A percentile compares a stretch with the other conserved stretches of the same genome.
Evolutionary conservation across 768 basidiomycete species (phyloP).

Genomic region (Jaapia argillacea): DNA sequence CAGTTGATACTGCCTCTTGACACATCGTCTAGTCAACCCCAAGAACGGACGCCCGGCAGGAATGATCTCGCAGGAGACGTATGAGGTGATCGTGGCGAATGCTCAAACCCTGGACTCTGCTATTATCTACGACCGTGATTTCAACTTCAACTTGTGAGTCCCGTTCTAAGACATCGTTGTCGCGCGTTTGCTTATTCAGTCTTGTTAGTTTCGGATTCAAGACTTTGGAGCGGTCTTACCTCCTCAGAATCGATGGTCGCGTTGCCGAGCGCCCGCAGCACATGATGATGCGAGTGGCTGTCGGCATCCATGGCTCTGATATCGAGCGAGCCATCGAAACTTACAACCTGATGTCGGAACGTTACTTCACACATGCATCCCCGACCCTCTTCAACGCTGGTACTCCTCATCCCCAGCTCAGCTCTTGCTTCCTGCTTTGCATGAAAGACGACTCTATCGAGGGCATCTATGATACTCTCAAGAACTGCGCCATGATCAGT

Average conservation of each 20-base stretch:
- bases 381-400: slow-evolving; percentile 98
- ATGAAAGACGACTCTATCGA: slow-evolving; percentile 99
- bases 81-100: slow-evolving; percentile 72
- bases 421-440: slow-evolving; percentile 93
- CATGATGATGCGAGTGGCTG: slow-evolving; percentile 99
- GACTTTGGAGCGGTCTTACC: slow-evolving; percentile 95
- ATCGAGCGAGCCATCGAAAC: slow-evolving; percentile 87
- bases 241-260: slow-evolving; percentile 87
- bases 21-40: slow-evolving; percentile 61
- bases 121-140: slow-evolving; percentile 97
- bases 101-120: slow-evolving; percentile 82
- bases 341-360: slow-evolving; percentile 93
- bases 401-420: slow-evolving; percentile 89
- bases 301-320: slow-evolving; percentile 89
- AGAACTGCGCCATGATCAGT: slow-evolving; percentile 97
- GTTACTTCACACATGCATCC: slow-evolving; percentile 97
- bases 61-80: slow-evolving; percentile 88
- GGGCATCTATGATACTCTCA: slow-evolving; percentile 97
- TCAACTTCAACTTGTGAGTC: slow-evolving; percentile 88
- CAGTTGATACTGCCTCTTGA: not conserved
- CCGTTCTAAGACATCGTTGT: not conserved
- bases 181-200: slow-evolving; percentile 1
- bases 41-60: slow-evolving; percentile 82
- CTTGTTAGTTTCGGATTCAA: slow-evolving; percentile 90
- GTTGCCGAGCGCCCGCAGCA: slow-evolving; percentile 98